Evolutionary conservation across 1,139 yeast genomes (phyloP), one percentile per base, ranked within the genome.

Genomic region (Debaryomyces subglobosus): DNA sequence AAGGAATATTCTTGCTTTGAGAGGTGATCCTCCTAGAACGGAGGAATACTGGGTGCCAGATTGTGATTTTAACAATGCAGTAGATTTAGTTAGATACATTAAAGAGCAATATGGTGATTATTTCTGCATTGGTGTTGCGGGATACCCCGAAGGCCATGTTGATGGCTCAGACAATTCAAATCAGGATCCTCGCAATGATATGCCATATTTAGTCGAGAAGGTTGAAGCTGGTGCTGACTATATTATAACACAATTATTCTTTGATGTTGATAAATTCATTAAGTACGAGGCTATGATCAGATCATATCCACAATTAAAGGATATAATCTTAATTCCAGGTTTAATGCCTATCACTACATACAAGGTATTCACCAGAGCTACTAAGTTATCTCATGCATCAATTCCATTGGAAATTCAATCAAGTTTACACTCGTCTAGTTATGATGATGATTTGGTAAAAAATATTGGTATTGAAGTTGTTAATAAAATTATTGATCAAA

Each of bases 111-210:
- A 89, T 62, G 96, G 89, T 13, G 85, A 86, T 61, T 85, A 82
- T 62, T 89, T 90, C 64, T 85, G 95, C 62, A 75, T 91, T 52
- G 97, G 97, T 45, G 97, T 91, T 7, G 97, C 96, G 3, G 96
- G 94, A 1, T 92, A 92, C 65, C 97, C 97, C 7, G 97, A 94
- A 62, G 99, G 99, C 21, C 98, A 94, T 68, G 91, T 89, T 39
- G 96, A 89, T 53, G 90, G 92, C 16, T 79, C 89, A 7, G 89
- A 84, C 54, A 74, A 70, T 46, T 68, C 81, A 63, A 96, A 89
- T 61, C 66, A 73, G 13, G 81, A 83, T 53, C 68, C 69, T n/a
- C 79, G 75, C 27, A 67, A 74, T 50, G 74, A 89, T 45, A 74
- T 91, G 57, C 72, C 74, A 29, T 88, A 79, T 61, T 78, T 94